Conservation (phyloP, 148 eudicot species). For the Rhododendron ferrugineum region DNA sequence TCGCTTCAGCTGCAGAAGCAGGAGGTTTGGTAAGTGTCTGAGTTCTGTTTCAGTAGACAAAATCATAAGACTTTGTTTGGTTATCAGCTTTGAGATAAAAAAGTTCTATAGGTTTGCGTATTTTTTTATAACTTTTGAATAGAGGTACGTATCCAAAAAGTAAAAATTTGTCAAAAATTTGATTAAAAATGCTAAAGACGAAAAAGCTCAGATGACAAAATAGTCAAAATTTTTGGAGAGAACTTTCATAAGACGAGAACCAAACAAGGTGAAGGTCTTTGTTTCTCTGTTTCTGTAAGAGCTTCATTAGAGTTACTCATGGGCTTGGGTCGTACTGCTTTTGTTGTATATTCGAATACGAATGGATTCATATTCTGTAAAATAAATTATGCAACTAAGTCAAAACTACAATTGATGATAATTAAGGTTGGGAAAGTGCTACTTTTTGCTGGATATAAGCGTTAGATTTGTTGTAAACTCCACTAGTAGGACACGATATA, state of each 20-base stretch:
- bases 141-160: too few relatives aligned
- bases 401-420: background rate
- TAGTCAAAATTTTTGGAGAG: too few relatives aligned
- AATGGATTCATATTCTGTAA: background rate
- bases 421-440: background rate
- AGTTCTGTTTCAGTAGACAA: background rate
- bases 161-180: too few relatives aligned
- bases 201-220: too few relatives aligned
- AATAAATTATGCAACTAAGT: background rate
- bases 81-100: too few relatives aligned
- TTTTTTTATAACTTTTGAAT: too few relatives aligned
- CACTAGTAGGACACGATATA: background rate
- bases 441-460: background rate
- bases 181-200: too few relatives aligned
- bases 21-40: slow-evolving; percentile 81
- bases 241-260: too few relatives aligned
- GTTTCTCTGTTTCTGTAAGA: background rate
- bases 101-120: background rate
- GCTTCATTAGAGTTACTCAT: background rate
- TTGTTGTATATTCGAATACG: background rate
- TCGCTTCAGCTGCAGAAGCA: slow-evolving; percentile 97
- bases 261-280: background rate
- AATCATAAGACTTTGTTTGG: background rate
- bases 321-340: background rate
- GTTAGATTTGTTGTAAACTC: background rate